Evolutionary conservation across 139 green algal species (phyloP).

Genomic region (Tetradesmus obliquus): DNA sequence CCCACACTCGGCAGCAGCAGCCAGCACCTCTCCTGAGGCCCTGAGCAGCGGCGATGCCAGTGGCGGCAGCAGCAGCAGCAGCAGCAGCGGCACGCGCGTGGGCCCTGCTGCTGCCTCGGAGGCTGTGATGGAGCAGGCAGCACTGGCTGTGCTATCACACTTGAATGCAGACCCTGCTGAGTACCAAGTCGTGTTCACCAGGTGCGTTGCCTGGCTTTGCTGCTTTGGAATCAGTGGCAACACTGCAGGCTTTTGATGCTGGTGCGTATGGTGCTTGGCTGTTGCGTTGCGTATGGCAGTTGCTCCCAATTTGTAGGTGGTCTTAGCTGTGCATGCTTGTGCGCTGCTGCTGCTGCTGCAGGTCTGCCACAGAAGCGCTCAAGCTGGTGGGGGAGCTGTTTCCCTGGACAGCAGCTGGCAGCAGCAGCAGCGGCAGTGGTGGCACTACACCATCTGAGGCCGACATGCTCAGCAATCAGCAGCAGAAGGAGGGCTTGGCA

Average conservation of each 20-base stretch:
- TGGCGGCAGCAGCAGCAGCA: background rate
- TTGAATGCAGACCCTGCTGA: conserved; percentile 63
- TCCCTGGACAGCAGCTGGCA: conserved; percentile 55
- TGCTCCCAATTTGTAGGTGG: too few relatives aligned
- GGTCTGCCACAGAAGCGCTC: conserved; percentile 71
- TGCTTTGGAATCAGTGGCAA: too few relatives aligned
- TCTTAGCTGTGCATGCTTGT: background rate
- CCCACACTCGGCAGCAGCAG: conserved; percentile 63
- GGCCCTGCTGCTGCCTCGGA: conserved; percentile 31
- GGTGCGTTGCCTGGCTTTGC: background rate
- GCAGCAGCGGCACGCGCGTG: background rate
- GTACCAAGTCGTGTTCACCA: conserved; percentile 81
- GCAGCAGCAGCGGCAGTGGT: background rate
- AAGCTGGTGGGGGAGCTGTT: conserved; percentile 81
- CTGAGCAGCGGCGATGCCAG: conserved; percentile 26
- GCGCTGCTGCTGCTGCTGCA: background rate
- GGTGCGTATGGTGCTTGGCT: background rate
- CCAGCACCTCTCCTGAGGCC: background rate
- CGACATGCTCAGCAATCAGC: background rate
- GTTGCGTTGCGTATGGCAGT: too few relatives aligned
- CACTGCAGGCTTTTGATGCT: background rate
- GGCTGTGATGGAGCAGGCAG: background rate
- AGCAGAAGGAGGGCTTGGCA: background rate
- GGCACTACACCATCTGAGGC: background rate
- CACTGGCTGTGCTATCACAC: conserved; percentile 10